These are phyloP conservation scores for Trichoderma oligosporum DNA, from an alignment of 2,329 filamentous ascomycete species.

Conservation along the genomic window DNA sequence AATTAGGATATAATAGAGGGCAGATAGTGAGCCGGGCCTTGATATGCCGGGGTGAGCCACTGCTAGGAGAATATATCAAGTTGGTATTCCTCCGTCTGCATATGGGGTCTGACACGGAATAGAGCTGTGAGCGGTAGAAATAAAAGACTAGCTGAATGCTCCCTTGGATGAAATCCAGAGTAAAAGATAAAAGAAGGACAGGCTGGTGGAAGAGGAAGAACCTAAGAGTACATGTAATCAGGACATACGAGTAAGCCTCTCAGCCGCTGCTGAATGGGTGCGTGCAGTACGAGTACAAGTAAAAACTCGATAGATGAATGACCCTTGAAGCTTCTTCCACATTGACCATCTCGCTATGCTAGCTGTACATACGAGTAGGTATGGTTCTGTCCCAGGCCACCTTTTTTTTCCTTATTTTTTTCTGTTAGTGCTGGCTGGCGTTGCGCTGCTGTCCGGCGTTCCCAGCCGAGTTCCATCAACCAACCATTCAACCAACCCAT, in stretches of 20 bases:
- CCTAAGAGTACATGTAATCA: background rate
- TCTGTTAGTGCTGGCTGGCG: background rate
- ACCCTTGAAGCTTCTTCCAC: background rate
- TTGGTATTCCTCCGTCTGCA: too few relatives aligned
- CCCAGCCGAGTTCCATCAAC: slow-evolving; percentile 4
- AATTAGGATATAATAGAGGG: background rate
- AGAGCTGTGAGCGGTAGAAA: too few relatives aligned
- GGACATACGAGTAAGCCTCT: background rate
- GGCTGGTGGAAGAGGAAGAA: background rate
- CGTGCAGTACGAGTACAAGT: background rate
- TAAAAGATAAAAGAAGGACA: background rate
- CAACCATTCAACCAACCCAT: background rate
- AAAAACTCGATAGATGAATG: background rate
- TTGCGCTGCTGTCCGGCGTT: background rate
- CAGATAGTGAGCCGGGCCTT: background rate
- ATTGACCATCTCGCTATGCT: background rate
- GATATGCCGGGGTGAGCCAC: background rate
- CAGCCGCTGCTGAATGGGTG: background rate
- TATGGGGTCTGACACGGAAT: background rate
- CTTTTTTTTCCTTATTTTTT: background rate
- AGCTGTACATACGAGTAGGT: too few relatives aligned
- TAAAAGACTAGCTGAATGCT: too few relatives aligned
- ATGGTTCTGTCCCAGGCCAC: background rate
- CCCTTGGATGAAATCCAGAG: background rate
- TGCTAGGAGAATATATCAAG: background rate